phyloP scores from a whole-genome alignment of 495 filamentous ascomycete species.

The Penicillium maclennaniae region DNA sequence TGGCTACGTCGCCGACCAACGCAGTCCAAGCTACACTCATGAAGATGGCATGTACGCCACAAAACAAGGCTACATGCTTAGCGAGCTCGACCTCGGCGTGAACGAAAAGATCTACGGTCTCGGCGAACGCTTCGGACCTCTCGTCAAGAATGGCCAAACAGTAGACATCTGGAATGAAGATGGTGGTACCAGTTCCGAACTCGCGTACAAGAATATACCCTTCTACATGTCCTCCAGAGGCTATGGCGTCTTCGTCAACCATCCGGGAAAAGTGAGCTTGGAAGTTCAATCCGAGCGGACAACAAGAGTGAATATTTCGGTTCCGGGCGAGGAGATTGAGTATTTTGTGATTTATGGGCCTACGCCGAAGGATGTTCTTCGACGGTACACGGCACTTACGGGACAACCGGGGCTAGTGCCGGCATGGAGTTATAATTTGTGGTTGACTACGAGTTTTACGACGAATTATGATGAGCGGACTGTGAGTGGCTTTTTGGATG shows the following conservation, averaged over 20 bases:
- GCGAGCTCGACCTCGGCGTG: conserved; percentile 58
- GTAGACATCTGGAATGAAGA: conserved; percentile 70
- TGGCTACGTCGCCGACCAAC: conserved; percentile 50
- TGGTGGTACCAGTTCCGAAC: conserved; percentile 65
- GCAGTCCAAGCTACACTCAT: conserved; percentile 46
- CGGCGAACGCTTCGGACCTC: conserved; percentile 66
- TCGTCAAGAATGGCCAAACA: conserved; percentile 66
- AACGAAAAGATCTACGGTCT: conserved; percentile 67
- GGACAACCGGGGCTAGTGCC: conserved; percentile 58
- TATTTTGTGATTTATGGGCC: conserved; percentile 64
- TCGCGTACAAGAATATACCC: conserved; percentile 71
- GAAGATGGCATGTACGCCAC: conserved; percentile 51
- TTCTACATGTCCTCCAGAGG: conserved; percentile 66
- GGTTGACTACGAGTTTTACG: conserved; percentile 68
- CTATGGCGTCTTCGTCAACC: conserved; percentile 69
- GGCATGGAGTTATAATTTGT: conserved; percentile 67
- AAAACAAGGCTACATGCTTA: conserved; percentile 58
- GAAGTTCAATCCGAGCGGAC: conserved; percentile 67
- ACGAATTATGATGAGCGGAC: conserved; percentile 67
- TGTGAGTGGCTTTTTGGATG: conserved; percentile 62
- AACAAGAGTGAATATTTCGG: conserved; percentile 59
- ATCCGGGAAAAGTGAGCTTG: conserved; percentile 54
- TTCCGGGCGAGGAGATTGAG: conserved; percentile 57
- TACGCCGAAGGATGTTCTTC: conserved; percentile 62
- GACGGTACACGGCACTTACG: conserved; percentile 59